Conservation (phyloP, 495 filamentous ascomycete species). For the Trichoderma asperelloides region DNA sequence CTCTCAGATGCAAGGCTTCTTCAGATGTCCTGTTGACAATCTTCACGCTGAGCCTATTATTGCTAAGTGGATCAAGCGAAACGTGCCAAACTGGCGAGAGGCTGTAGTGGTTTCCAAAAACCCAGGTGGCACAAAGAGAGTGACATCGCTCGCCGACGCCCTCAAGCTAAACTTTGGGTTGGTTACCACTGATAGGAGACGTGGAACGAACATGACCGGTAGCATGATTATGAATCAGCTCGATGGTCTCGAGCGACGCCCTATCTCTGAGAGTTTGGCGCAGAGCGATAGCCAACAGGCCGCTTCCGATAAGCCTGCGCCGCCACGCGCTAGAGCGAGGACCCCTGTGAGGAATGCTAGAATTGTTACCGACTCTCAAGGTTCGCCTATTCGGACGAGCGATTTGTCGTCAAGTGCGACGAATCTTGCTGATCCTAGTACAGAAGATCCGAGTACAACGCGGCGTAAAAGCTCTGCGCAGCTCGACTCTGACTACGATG, state of each 20-base stretch:
- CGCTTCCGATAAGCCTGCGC: neutral
- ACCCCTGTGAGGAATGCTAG: slow-evolving; percentile 16
- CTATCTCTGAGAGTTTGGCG: slow-evolving; percentile 11
- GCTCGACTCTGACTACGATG: slow-evolving; percentile 63
- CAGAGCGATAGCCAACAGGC: neutral
- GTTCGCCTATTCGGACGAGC: slow-evolving; percentile 29
- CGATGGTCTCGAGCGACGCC: slow-evolving; percentile 33
- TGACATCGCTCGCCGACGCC: slow-evolving; percentile 93
- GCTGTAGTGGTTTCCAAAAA: slow-evolving; percentile 98
- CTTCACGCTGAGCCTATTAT: slow-evolving; percentile 93
- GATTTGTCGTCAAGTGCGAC: slow-evolving; percentile 21
- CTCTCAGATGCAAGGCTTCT: slow-evolving; percentile 98
- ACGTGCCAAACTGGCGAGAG: slow-evolving; percentile 78
- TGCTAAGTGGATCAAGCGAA: slow-evolving; percentile 87
- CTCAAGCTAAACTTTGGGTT: slow-evolving; percentile 96
- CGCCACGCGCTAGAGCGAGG: slow-evolving; percentile 14
- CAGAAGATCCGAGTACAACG: slow-evolving; percentile 23
- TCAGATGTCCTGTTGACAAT: slow-evolving; percentile 95
- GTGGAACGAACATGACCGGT: slow-evolving; percentile 55
- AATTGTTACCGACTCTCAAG: slow-evolving; percentile 25
- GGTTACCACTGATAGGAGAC: slow-evolving; percentile 84
- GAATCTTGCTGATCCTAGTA: slow-evolving; percentile 2
- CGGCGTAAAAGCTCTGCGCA: neutral
- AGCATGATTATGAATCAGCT: slow-evolving; percentile 46
- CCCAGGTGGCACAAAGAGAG: slow-evolving; percentile 88